Percentiles rank a stretch among this genome's conserved stretches.
Conservation (phyloP, 352 stramenopile species). For the Phytophthora tubulina region DNA sequence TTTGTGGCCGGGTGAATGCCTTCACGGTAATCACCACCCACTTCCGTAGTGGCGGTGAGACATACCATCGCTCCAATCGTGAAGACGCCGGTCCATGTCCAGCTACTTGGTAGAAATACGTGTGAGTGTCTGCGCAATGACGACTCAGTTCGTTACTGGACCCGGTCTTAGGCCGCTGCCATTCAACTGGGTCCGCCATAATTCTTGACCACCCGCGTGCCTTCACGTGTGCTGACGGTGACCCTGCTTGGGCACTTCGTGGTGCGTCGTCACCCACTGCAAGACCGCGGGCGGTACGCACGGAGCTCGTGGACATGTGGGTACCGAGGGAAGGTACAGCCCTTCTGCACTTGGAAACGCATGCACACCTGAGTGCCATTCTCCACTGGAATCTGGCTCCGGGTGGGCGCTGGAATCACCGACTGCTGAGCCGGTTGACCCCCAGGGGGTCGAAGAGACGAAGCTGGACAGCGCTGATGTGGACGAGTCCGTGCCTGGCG, state of each 20-base stretch:
- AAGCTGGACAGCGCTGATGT: background rate
- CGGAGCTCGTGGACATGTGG: background rate
- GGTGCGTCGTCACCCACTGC: background rate
- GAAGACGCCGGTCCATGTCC: too few relatives aligned
- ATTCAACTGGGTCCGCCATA: too few relatives aligned
- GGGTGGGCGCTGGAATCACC: background rate
- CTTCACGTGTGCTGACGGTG: slow-evolving; percentile 17
- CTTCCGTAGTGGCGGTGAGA: too few relatives aligned
- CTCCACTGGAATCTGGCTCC: slow-evolving; percentile 1
- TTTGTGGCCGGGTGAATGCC: too few relatives aligned
- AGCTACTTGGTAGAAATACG: too few relatives aligned
- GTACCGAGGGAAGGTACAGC: slow-evolving; percentile 7
- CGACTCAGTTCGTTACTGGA: too few relatives aligned
- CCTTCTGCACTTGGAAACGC: slow-evolving; percentile 3
- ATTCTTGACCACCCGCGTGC: background rate
- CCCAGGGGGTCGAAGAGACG: background rate
- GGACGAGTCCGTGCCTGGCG: too few relatives aligned
- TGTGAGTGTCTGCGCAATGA: too few relatives aligned
- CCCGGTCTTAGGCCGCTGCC: too few relatives aligned
- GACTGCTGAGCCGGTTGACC: background rate
- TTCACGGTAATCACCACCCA: too few relatives aligned
- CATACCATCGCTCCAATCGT: too few relatives aligned
- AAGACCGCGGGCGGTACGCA: background rate
- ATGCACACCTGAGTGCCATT: slow-evolving; percentile 11
- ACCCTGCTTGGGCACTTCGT: background rate